Conservation (phyloP, 2,329 filamentous ascomycete species). For the Colletotrichum graminicola region DNA sequence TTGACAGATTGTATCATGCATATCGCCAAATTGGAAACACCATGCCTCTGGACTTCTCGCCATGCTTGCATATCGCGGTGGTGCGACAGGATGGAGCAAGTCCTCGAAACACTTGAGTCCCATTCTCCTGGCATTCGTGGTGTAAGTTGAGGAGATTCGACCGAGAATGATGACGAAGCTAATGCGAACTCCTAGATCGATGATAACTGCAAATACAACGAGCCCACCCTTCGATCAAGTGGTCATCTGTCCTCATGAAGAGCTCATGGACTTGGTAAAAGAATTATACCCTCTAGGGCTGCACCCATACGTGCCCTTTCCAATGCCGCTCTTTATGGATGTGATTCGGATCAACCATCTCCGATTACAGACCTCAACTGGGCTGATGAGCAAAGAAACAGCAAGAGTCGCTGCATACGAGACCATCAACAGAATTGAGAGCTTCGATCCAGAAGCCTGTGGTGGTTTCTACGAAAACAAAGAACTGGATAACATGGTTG, state of each 20-base stretch:
- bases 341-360: slow-evolving; percentile 54
- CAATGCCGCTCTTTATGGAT: slow-evolving; percentile 49
- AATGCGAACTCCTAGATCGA: slow-evolving; percentile 43
- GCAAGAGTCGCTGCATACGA: slow-evolving; percentile 10
- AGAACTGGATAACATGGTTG: slow-evolving; percentile 46
- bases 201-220: slow-evolving; percentile 53
- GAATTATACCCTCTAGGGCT: slow-evolving; percentile 41
- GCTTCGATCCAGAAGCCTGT: slow-evolving; percentile 50
- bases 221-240: slow-evolving; percentile 50
- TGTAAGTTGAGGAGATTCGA: background rate
- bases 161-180: background rate
- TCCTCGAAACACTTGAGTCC: slow-evolving; percentile 5
- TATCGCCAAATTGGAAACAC: slow-evolving; percentile 35
- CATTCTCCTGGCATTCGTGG: slow-evolving; percentile 20
- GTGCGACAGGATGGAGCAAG: slow-evolving; percentile 17
- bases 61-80: slow-evolving; percentile 35
- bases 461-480: slow-evolving; percentile 45
- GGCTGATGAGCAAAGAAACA: slow-evolving; percentile 35
- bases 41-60: slow-evolving; percentile 40
- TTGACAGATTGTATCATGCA: slow-evolving; percentile 33
- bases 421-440: slow-evolving; percentile 44
- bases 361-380: slow-evolving; percentile 44
- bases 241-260: slow-evolving; percentile 45
- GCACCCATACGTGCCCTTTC: slow-evolving; percentile 49
- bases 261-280: slow-evolving; percentile 46